Base-by-base conservation (phyloP, 192 early-diverging fungal species). In the Diversispora epigaea region DNA sequence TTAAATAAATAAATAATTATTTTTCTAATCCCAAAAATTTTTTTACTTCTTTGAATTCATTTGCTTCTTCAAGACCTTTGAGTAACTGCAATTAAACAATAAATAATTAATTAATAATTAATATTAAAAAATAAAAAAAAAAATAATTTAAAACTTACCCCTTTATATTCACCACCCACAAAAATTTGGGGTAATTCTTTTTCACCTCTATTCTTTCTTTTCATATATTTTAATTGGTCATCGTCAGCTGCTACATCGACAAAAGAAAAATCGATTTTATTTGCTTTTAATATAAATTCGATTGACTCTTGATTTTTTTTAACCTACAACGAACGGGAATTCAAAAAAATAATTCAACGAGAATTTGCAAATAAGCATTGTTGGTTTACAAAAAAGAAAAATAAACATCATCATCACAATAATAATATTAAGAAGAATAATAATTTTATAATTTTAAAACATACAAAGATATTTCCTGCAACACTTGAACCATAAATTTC, bases 401-500 rank as follows among this genome's bases (percentile, higher is more conserved):
- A 45, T 52, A 49, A 21, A 50, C 14, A 50, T 17, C 50, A 50
- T 17, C 14, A 11, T 54, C n/a, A 54, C 14, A 17, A 54, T 54
- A 4, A 54, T 12, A 14, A 12, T 17, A 2, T 54, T 54, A 54
- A 17, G 50, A 17, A 17, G 14, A 14, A 54, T 0, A 14, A 64
- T 10, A n/a, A n/a, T n/a, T n/a, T n/a, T n/a, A n/a, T n/a, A n/a
- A n/a, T n/a, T n/a, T n/a, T n/a, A 5, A 6, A 19, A 62, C 72
- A 14, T 74, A 74, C 72, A 47, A 64, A 64, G 4, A 63, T 60
- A 15, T 74, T 74, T 46, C 72, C 72, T 25, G 72, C 25, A 49
- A 74, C 72, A 49, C 72, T 74, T 46, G 72, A 74, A 22, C 72
- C 72, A 50, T 62, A 74, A 63, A 74, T 62, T 49, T 74, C 12